Percentiles rank a stretch among this genome's conserved stretches.
These are phyloP conservation scores for Dorcoceras hygrometricum DNA, from an alignment of 257 asterid genomes.

Conservation along the genomic window DNA sequence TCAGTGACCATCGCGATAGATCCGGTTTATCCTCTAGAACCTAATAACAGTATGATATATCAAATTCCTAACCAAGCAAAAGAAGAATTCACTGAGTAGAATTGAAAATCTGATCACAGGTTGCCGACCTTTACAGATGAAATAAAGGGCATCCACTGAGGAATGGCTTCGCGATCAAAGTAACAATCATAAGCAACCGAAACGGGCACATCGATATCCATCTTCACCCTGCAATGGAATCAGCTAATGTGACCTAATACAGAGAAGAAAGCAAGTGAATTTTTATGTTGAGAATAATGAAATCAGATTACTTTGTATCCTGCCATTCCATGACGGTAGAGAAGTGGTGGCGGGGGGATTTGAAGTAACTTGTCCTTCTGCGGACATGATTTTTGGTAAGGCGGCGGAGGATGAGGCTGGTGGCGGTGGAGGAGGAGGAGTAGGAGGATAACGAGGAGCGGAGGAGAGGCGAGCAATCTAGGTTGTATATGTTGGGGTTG, in stretches of 20 bases:
- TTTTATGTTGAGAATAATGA: neutral
- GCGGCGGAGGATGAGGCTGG: constrained; percentile 25
- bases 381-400: constrained; percentile 25
- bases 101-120: neutral
- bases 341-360: constrained; percentile 29
- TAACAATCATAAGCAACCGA: constrained; percentile 87
- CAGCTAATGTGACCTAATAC: neutral
- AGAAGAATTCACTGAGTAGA: neutral
- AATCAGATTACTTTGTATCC: constrained; percentile 67
- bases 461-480: constrained; percentile 11
- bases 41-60: constrained; percentile 39
- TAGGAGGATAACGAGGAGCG: constrained; percentile 23
- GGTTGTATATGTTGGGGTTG: constrained; percentile 21
- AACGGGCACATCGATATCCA: constrained; percentile 73
- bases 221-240: constrained; percentile 60
- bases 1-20: constrained; percentile 80
- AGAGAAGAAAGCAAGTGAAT: neutral
- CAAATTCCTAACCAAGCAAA: constrained; percentile 20
- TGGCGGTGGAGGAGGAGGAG: constrained; percentile 33
- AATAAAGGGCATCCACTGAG: constrained; percentile 98
- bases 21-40: constrained; percentile 88
- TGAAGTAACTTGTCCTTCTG: constrained; percentile 26
- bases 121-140: constrained; percentile 65
- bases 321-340: constrained; percentile 84
- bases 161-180: constrained; percentile 85